Evolutionary conservation across 345 rosid species (phyloP).

Genomic region (Erysimum cheiranthoides): DNA sequence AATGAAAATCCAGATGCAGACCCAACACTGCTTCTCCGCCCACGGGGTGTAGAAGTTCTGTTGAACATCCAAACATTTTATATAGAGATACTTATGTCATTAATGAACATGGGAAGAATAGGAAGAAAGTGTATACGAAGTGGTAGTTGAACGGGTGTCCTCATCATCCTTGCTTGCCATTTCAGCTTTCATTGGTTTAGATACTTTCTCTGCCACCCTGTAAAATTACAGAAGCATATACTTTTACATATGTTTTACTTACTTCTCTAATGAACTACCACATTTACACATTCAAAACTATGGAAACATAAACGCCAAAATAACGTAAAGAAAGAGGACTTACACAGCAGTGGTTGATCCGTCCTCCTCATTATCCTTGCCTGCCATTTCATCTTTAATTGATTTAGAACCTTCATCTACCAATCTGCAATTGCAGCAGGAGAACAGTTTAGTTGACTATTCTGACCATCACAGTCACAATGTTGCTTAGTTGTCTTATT

Average conservation of each 20-base stretch:
- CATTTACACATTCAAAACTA: background rate
- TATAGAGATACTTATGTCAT: conserved; percentile 5
- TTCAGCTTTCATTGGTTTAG: conserved; percentile 52
- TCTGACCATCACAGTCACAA: background rate
- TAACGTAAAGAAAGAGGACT: conserved; percentile 9
- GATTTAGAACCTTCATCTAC: conserved; percentile 38
- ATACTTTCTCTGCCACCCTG: conserved; percentile 61
- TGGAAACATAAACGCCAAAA: background rate
- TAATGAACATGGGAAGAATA: conserved; percentile 13
- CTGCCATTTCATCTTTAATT: conserved; percentile 12
- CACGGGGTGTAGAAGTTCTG: conserved; percentile 69
- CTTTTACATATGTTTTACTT: background rate
- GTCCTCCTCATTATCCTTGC: conserved; percentile 31
- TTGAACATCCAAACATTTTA: conserved; percentile 27
- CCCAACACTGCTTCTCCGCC: conserved; percentile 58
- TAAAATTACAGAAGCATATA: conserved; percentile 29
- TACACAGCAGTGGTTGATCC: conserved; percentile 32
- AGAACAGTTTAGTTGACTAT: conserved; percentile 28
- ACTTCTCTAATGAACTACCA: conserved; percentile 4
- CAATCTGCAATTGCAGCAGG: conserved; percentile 25
- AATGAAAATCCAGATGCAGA: conserved; percentile 84
- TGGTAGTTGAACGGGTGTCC: conserved; percentile 71
- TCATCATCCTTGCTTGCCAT: conserved; percentile 71
- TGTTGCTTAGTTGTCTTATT: conserved; percentile 20
- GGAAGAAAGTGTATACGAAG: conserved; percentile 64